Base-by-base conservation (phyloP, 2,329 filamentous ascomycete genomes). In the Macrophomina pseudophaseolina region DNA sequence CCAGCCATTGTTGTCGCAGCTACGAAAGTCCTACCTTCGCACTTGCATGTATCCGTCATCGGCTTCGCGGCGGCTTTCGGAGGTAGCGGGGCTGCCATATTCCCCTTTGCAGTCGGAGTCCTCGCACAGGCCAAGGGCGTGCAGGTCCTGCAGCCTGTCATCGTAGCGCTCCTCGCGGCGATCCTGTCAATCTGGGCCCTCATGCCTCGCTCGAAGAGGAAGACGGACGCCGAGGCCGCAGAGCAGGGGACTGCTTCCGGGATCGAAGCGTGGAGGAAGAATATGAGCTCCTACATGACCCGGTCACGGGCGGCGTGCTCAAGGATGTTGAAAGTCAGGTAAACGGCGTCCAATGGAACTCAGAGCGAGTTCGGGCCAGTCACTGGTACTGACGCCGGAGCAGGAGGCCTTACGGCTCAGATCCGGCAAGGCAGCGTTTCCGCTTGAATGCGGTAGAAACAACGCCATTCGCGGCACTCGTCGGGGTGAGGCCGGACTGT, bases 131-230 rank as follows among this genome's bases (percentile, higher is more conserved):
- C 75, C 51, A 83, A 80, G 66, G 86, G 87, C 0, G 86, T 89
- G 0, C 74, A 80, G 67, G 85, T 86, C 2, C 73, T 89, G 68
- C 86, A 88, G 73, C 86, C 87, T 3, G 81, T 88, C 18, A 77
- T 86, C 7, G 69, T 88, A 51, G 81, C 80, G 1, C 76, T 87
- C 38, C 71, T 88, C 9, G 77, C 76, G 4, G 75, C 80, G 28
- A 82, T 85, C 64, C 69, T 82, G 12, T 48, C 79, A 1, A 69
- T 85, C 40, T 87, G 85, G 85, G 68, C 82, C 18, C 73, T 79
- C 16, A 69, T 87, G 82, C 71, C 72, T 35, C 70, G 66, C 40
- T 48, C 64, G 35, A 30, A 42, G 7, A 33, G 53, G 46, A 46
- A 44, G 33, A 46, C 1, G 18, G 58, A 32, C 1, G 44, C 28